Base-by-base conservation (phyloP, 106 monocot species). In the Dendrobium catenatum region DNA sequence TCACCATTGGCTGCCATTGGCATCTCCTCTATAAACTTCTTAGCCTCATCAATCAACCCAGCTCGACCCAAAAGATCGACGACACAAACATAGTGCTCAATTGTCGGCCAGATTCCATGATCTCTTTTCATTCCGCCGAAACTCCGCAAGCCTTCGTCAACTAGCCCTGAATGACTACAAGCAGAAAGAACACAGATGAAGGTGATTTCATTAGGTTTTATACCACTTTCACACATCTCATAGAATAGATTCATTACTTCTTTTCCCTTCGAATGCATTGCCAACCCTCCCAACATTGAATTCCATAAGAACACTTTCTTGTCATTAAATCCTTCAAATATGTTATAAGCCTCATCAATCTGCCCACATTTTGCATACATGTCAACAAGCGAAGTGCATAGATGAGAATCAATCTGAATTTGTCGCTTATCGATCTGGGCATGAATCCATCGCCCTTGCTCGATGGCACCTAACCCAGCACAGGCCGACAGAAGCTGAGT, bases 321-420 rank as follows among this genome's bases (percentile, higher is more conserved):
- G 31, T 75, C 33, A 1, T 20, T n/a, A 24, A 66, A 82, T 16
- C 78, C 82, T 10, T 16, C 5, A 20, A 86, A 86, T 4, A 79
- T 43, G 33, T 79, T 43, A 18, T 79, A 79, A 18, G 86, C 86
- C 27, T 73, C 15, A 73, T 82, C 79, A 11, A 82, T 59, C 42
- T 46, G 19, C 18, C 86, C 86, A n/a, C 86, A 86, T 75, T 79
- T 86, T 10, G 47, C 73, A 73, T 86, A 86, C 86, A 86, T 82
- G 17, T 85, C 85, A 33, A 82, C 74, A 44, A 86, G 44, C 44
- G 82, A 79, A 0, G 86, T 81, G 80, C 58, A 77, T 15, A 85
- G n/a, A 64, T 86, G 66, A 29, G 78, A 68, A 73, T 79, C 82
- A 46, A 68, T 19, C 24, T 75, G 11, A 13, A 72, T 19, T 5